These are phyloP conservation scores for Crithidia bombi DNA, from an alignment of 208 protist genomes.

Conservation along the genomic window DNA sequence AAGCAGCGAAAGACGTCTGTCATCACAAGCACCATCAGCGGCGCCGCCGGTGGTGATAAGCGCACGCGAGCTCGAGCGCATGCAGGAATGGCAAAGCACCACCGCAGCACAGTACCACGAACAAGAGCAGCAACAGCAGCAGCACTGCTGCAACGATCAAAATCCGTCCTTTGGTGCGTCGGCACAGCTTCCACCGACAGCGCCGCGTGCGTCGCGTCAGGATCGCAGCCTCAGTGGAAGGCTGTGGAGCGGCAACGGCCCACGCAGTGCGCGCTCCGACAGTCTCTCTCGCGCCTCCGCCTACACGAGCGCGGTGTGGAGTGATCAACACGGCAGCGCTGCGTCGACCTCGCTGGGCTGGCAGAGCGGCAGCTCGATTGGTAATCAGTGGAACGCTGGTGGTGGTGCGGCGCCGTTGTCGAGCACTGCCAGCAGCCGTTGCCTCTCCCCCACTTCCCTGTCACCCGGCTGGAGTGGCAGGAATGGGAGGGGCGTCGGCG, in stretches of 20 bases:
- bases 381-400: neutral
- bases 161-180: neutral
- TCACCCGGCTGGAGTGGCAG: conserved; percentile 6
- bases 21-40: neutral
- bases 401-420: neutral
- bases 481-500: too few relatives aligned
- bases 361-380: neutral
- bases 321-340: neutral
- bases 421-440: conserved; percentile 11
- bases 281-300: conserved; percentile 29
- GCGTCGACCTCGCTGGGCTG: conserved; percentile 17
- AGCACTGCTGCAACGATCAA: neutral
- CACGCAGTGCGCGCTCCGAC: conserved; percentile 21
- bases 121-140: neutral
- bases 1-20: too few relatives aligned
- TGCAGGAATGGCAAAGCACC: conserved; percentile 26
- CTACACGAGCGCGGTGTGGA: neutral
- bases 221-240: neutral
- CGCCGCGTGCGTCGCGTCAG: conserved; percentile 1
- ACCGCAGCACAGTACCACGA: conserved; percentile 4
- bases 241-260: neutral
- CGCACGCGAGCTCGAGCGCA: conserved; percentile 24
- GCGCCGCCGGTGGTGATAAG: neutral
- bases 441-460: conserved; percentile 12
- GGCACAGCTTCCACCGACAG: conserved; percentile 7